These are phyloP conservation scores for Hyaloraphidium curvatum DNA, from an alignment of 192 early-diverging fungal species.

Conservation along the genomic window DNA sequence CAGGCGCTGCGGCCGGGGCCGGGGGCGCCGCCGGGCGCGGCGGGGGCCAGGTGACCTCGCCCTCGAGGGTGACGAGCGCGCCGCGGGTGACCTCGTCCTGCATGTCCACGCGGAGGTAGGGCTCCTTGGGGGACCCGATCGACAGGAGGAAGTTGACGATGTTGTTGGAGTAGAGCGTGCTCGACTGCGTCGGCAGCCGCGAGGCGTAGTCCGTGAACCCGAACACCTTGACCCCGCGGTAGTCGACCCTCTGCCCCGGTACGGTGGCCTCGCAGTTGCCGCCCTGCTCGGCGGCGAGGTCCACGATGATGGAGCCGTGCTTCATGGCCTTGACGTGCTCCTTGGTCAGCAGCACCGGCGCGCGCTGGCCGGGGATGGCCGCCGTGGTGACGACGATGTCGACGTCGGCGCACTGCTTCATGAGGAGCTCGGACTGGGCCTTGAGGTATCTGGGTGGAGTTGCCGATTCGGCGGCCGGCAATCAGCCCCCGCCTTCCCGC, in stretches of 20 bases:
- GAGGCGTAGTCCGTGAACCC: constrained; percentile 17
- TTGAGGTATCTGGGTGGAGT: too few species aligned
- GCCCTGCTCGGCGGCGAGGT: constrained; percentile 17
- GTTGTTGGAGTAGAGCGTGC: constrained; percentile 21
- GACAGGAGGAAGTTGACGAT: constrained; percentile 17
- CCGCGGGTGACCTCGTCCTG: constrained; percentile 16
- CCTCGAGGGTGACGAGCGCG: constrained; percentile 11
- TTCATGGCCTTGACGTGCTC: constrained; percentile 17
- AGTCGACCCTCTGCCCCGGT: constrained; percentile 10
- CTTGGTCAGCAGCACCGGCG: constrained; percentile 14
- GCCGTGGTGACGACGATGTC: constrained; percentile 19
- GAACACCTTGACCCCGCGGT: constrained; percentile 14
- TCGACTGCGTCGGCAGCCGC: constrained; percentile 17
- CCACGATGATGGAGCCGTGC: constrained; percentile 16
- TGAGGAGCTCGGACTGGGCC: constrained; percentile 12
- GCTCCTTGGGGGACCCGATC: constrained; percentile 5
- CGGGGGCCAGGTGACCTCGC: constrained; percentile 6
- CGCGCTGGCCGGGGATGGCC: constrained; percentile 16
- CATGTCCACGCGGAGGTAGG: constrained; percentile 10
- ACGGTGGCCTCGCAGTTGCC: constrained; percentile 17
- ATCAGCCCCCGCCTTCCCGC: too few species aligned
- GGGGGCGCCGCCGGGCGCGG: constrained; percentile 5
- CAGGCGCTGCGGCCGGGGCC: neutral
- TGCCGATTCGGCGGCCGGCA: too few species aligned
- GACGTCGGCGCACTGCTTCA: constrained; percentile 12